Evolutionary conservation across 805 yeast species (phyloP).

Genomic region (Hanseniaspora guilliermondii): DNA sequence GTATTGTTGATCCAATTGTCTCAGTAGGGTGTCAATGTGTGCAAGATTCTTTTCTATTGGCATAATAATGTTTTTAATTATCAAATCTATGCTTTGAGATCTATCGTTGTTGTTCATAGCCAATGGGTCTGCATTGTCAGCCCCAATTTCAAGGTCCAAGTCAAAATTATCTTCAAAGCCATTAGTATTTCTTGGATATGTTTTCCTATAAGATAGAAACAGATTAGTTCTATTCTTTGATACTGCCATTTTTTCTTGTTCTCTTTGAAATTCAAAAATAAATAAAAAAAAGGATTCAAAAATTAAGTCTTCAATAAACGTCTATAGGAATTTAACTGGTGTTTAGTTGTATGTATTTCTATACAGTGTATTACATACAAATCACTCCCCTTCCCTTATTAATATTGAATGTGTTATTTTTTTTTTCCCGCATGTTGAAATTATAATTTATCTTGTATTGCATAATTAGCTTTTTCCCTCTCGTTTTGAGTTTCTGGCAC

Average conservation of each 20-base stretch:
- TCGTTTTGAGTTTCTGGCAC: too few species aligned
- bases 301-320: not conserved
- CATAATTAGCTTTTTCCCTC: too few species aligned
- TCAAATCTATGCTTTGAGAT: conserved; percentile 58
- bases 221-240: conserved; percentile 91
- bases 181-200: conserved; percentile 53
- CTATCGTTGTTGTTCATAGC: conserved; percentile 43
- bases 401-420: too few species aligned
- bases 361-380: too few species aligned
- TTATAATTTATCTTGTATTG: too few species aligned
- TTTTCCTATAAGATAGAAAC: conserved; percentile 74
- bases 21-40: conserved; percentile 42
- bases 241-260: not conserved
- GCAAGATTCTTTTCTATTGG: conserved; percentile 55
- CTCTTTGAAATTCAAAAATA: not conserved
- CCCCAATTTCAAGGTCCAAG: conserved; percentile 25
- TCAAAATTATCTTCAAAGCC: conserved; percentile 23
- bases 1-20: conserved; percentile 49
- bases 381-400: too few species aligned
- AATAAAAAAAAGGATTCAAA: not conserved
- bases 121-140: conserved; percentile 23
- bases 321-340: too few species aligned
- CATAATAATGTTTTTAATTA: conserved; percentile 19
- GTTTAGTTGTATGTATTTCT: too few species aligned
- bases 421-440: too few species aligned